A percentile compares a stretch with the other conserved stretches of the same genome.
These are phyloP conservation scores for Cryptococcus sp. DNA, from an alignment of 1,284 basidiomycete species.

Conservation along the genomic window DNA sequence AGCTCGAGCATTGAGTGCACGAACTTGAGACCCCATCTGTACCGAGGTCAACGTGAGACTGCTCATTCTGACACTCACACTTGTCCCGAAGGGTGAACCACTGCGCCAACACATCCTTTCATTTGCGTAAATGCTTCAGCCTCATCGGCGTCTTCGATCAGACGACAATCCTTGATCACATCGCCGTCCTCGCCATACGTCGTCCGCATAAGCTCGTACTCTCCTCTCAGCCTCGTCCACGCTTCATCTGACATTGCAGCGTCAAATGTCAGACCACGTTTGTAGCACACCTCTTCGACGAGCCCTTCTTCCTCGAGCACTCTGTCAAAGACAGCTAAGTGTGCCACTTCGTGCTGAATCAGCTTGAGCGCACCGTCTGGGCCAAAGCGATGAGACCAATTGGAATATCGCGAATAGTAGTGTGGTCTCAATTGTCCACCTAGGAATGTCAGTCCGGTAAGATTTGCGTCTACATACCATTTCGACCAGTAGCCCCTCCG, in stretches of 20 bases:
- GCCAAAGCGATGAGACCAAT: slow-evolving; percentile 21
- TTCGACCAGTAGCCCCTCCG: slow-evolving; percentile 23
- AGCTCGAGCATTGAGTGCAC: slow-evolving; percentile 22
- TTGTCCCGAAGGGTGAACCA: slow-evolving; percentile 25
- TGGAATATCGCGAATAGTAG: slow-evolving; percentile 25
- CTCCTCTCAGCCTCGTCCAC: slow-evolving; percentile 12
- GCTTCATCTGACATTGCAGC: slow-evolving; percentile 28
- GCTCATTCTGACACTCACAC: slow-evolving; percentile 17
- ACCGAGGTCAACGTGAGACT: neutral
- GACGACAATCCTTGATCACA: slow-evolving; percentile 12
- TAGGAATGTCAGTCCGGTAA: neutral
- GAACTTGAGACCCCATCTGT: slow-evolving; percentile 31
- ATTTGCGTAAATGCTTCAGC: slow-evolving; percentile 27
- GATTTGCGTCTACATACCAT: slow-evolving; percentile 9
- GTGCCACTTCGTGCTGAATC: slow-evolving; percentile 25
- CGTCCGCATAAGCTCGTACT: slow-evolving; percentile 17
- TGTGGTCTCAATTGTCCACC: slow-evolving; percentile 32
- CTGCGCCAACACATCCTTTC: slow-evolving; percentile 21
- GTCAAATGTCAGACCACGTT: slow-evolving; percentile 24
- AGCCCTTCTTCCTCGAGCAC: slow-evolving; percentile 21
- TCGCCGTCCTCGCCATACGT: slow-evolving; percentile 15
- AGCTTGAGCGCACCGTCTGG: slow-evolving; percentile 17
- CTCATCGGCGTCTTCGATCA: slow-evolving; percentile 22
- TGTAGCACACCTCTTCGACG: slow-evolving; percentile 19
- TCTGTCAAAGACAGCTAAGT: slow-evolving; percentile 18